Evolutionary conservation across 176 grass and related monocot genomes (phyloP).

Genomic region (Elymus sibiricus): DNA sequence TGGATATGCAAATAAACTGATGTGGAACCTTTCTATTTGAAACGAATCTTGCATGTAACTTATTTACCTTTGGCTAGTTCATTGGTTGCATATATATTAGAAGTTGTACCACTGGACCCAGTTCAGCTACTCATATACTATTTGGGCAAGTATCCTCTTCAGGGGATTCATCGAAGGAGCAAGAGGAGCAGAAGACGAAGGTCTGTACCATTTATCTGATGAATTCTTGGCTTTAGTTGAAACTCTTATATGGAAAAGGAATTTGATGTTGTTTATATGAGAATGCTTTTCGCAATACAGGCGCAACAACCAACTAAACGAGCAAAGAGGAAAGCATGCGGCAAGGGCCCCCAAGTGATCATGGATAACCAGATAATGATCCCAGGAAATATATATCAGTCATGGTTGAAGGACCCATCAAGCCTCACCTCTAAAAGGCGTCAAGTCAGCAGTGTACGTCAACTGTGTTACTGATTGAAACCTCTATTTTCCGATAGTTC

Average conservation of each 20-base stretch:
- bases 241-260: conserved; percentile 2
- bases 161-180: conserved; percentile 39
- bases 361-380: conserved; percentile 71
- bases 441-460: conserved; percentile 63
- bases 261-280: conserved; percentile 27
- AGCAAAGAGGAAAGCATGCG: conserved; percentile 48
- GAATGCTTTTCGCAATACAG: conserved; percentile 13
- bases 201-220: conserved; percentile 20
- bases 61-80: neutral
- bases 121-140: neutral
- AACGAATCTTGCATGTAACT: neutral
- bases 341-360: conserved; percentile 23
- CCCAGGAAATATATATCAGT: conserved; percentile 66
- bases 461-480: conserved; percentile 33
- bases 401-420: conserved; percentile 78
- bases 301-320: conserved; percentile 27
- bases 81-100: conserved; percentile 1
- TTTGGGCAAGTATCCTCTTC: conserved; percentile 9
- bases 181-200: conserved; percentile 50
- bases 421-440: conserved; percentile 60
- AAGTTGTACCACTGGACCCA: neutral
- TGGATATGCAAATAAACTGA: neutral
- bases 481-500: neutral
- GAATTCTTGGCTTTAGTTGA: neutral
- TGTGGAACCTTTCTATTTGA: conserved; percentile 5